These are phyloP conservation scores for Globisporangium orthogonon DNA, from an alignment of 352 stramenopile species.

Conservation along the genomic window DNA sequence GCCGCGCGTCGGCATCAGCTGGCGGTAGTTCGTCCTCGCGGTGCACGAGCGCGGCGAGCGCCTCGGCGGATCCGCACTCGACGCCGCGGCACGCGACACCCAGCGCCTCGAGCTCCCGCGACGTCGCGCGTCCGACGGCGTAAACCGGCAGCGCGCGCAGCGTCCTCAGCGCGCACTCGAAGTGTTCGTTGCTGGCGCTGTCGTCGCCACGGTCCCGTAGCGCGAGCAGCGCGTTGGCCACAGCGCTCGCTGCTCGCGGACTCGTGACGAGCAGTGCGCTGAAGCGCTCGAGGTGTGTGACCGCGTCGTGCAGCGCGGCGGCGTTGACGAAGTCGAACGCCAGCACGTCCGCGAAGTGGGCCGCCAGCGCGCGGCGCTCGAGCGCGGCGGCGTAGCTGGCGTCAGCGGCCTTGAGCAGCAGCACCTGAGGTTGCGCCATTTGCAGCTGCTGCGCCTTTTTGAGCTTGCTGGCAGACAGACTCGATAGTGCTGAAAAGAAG, in stretches of 20 bases:
- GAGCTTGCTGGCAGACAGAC: no score
- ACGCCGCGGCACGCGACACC: slow-evolving; percentile 55
- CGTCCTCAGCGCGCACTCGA: slow-evolving; percentile 16
- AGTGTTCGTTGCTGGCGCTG: background rate
- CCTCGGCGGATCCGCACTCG: slow-evolving; percentile 60
- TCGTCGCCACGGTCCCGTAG: slow-evolving; percentile 11
- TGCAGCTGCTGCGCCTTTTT: no score
- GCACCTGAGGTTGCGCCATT: slow-evolving; percentile 13
- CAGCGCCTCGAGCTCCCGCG: slow-evolving; percentile 43
- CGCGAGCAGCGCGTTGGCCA: slow-evolving; percentile 26
- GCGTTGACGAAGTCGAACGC: slow-evolving; percentile 64
- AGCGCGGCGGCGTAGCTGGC: slow-evolving; percentile 50
- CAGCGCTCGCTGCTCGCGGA: slow-evolving; percentile 55
- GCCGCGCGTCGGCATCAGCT: slow-evolving; percentile 23
- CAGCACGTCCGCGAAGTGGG: slow-evolving; percentile 58
- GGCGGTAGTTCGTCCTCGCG: slow-evolving; percentile 29
- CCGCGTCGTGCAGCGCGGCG: slow-evolving; percentile 23
- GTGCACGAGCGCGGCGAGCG: slow-evolving; percentile 39
- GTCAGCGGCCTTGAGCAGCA: slow-evolving; percentile 66
- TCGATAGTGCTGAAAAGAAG: background rate
- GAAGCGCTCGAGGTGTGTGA: slow-evolving; percentile 43
- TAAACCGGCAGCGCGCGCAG: slow-evolving; percentile 36
- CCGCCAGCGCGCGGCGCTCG: slow-evolving; percentile 7
- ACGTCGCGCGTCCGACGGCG: slow-evolving; percentile 64
- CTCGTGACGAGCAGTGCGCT: slow-evolving; percentile 67